Base-by-base conservation (phyloP, 805 yeast genomes). In the Lipomyces chichibuensis region DNA sequence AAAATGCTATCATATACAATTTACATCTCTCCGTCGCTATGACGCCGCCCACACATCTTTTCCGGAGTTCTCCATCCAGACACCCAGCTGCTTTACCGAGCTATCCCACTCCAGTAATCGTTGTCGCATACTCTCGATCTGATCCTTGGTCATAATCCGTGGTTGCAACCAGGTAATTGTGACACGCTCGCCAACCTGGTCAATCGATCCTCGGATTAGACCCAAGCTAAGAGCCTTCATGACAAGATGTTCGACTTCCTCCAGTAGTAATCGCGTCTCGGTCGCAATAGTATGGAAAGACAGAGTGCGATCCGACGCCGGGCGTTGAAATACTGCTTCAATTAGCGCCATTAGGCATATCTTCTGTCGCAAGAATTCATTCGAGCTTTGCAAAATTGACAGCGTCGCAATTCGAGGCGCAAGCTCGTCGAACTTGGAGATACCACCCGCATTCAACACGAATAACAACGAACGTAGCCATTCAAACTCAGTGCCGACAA, bases 141-240 rank as follows among this genome's bases (percentile, higher is more conserved):
- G 99, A 56, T 85, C 85, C 70, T 82, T 83, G 75, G 91, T 91
- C 84, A 95, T 88, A 64, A 92, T 91, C 75, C 98, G 85, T 66
- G 99, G 98, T 82, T 95, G 98, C 69, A 94, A 88, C 99, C 99
- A 95, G 33, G 90, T 87, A 59, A 95, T 87, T 43, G 89, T 87
- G 65, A 95, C 90, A 14, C 88, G 81, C 77, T 88, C 86, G 60
- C 86, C 85, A 55, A 92, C 91, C 80, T 95, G 96, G 77, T 95
- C 96, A 73, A 95, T 94, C 61, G 85, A 83, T n/a, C 99, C 99
- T 77, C 87, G 87, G 75, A 95, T 84, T 72, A 95, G 83, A 20
- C 90, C 91, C 65, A 95, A 81, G 70, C 95, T 87, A 70, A 95
- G 86, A 52, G 97, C 93, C 80, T 91, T 91, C 89, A 95, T 93